Base-by-base conservation (phyloP, 2,329 filamentous ascomycete species). In the Penicillium sp. region DNA sequence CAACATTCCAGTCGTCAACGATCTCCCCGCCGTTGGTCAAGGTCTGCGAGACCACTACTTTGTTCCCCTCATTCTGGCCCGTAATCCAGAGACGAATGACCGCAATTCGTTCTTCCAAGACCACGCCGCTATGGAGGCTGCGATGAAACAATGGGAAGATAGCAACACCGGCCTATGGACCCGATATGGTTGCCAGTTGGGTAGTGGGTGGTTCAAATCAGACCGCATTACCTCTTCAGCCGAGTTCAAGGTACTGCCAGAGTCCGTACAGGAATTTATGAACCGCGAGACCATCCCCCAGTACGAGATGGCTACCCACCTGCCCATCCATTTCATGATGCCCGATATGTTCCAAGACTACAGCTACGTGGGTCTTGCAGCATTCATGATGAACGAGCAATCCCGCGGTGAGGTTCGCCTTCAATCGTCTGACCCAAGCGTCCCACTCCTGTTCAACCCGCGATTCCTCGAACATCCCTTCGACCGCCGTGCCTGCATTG, bases 301-400 rank as follows among this genome's bases (percentile, higher is more conserved):
- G 44, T 85, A 78, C 58, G 84, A 87, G 60, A 65, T 86, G 14
- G 51, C 79, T 8, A 78, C 74, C 1, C 78, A 81, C 53, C 73
- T 78, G 53, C 75, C 76, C 0, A 59, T 76, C 4, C 78, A 79
- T 57, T 74, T 62, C 32, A 62, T 70, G 34, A 46, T 76, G 0
- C 79, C 79, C 0, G 63, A 69, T 1, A 72, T 78, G 34, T 64
- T 63, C 18, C 26, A 61, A 7, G 66, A 70, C 35, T 70, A 76
- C 14, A 74, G 74, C 70, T 80, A 80, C 61, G 67, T 73, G 0
- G 75, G 71, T 29, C 56, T 81, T 4, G 55, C 76, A 0, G 73
- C 79, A 0, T 81, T 82, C 57, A 58, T 79, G 18, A 80, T 81
- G 70, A 83, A 86, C 62, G 74, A 79, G 1, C 80, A 84, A 64